Base-by-base conservation (phyloP, 441 rosid species). In the Macaranga tanarius region DNA sequence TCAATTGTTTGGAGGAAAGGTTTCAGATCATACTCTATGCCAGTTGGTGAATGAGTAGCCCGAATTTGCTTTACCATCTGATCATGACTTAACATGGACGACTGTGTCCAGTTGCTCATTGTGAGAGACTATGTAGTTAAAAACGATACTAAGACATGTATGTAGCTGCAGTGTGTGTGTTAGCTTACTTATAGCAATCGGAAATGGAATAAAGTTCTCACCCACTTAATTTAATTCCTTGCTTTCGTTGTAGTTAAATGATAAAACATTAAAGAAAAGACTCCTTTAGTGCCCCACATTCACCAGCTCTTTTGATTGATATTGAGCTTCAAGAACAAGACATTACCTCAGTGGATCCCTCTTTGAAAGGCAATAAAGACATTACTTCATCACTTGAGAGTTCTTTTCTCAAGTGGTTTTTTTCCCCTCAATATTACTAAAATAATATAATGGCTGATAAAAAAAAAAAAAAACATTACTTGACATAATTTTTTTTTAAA, bases 21-120 rank as follows among this genome's bases (percentile, higher is more conserved):
- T 65, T 70, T 83, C 50, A 92, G 89, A 67, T 90, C 92, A 31
- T 90, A 80, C 23, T 89, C 94, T 2, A 89, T 82, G 71, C 88
- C 95, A 56, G 87, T 94, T 20, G 94, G 92, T 38, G 86, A 70
- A 75, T 95, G 97, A 20, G 96, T 95, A 56, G 80, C 79, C 57
- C 47, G 71, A 68, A 92, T 79, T 73, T 86, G 88, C 77, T 84
- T 87, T 87, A 92, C 81, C 91, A 7, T 48, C 51, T 5, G 2
- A 48, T 48, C 51, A 48, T 48, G 16, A 48, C 1, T 48, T 5
- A 48, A 48, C 17, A 11, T 4, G 17, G 51, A 48, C 11, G 48
- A 45, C 13, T 48, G 5, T 7, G 17, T 11, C 51, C 51, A 5
- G 16, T 11, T 10, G 17, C 9, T 48, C 51, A 48, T 48, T 48